Evolutionary conservation across 257 asterid genomes (phyloP), one percentile per base, ranked within the genome.

Genomic region (Nicotiana knightiana): DNA sequence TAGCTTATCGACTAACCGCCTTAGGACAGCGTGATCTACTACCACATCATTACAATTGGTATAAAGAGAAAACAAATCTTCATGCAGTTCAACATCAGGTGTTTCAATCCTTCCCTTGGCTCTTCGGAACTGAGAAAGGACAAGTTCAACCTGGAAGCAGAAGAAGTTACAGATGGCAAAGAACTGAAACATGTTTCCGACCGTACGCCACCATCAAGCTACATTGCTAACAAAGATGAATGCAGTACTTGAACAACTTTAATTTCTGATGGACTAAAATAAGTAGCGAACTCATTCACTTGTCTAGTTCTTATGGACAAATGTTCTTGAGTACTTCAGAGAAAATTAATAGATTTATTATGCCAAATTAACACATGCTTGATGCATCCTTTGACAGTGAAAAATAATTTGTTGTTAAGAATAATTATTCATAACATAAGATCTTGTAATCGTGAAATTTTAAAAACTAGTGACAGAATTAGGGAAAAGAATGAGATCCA

Each of bases 101-200:
- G 92, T 87, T 51, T 94, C 98, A 26, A 88, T 90, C 87, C 97
- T 92, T 85, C 97, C 98, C 87, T 96, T 94, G 82, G 98, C 99
- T 89, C 99, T 89, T 87, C 90, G 89, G 89, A 96, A 96, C 90
- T 96, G 99, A 75, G 99, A 90, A 78, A 94, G 94, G 78, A 96
- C 99, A 66, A 96, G 98, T 89, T 93, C 98, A 82, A 91, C 95
- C 99, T 96, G 93, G 83, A 77, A 81, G 62, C 48, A 62, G 43
- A 80, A 65, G 51, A 63, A 28, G 63, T 75, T 51, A 75, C 0
- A 26, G 28, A 75, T 75, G 63, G 63, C 7, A 35, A 28, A 75
- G 46, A 51, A 51, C 63, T 28, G 63, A 75, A 15, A 75, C 51
- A 13, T 51, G 64, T 28, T 75, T 58, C 64, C 51, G 9, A 28